Percentiles rank a stretch among this genome's conserved stretches.
These are phyloP conservation scores for Peronospora farinosa DNA, from an alignment of 352 stramenopile species.

Conservation along the genomic window DNA sequence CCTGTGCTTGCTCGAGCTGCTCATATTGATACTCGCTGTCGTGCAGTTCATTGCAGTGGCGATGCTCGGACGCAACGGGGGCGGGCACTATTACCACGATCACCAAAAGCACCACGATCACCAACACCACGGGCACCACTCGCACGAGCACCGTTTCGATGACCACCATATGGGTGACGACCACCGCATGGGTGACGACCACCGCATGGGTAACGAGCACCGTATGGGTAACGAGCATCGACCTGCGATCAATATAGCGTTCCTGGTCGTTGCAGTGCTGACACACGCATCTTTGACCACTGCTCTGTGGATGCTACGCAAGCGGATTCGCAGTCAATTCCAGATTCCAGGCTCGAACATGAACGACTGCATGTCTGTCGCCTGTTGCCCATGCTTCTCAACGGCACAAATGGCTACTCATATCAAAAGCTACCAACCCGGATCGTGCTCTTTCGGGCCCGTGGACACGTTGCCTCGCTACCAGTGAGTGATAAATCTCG, in stretches of 20 bases:
- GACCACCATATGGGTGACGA: too few species aligned
- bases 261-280: slow-evolving; percentile 19
- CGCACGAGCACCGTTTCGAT: neutral
- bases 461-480: slow-evolving; percentile 43
- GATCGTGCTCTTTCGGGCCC: slow-evolving; percentile 44
- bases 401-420: slow-evolving; percentile 63
- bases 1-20: slow-evolving; percentile 16
- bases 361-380: slow-evolving; percentile 31
- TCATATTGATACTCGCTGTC: slow-evolving; percentile 7
- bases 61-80: slow-evolving; percentile 15
- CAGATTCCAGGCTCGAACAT: slow-evolving; percentile 40
- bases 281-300: slow-evolving; percentile 20
- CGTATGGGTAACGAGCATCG: slow-evolving; percentile 3
- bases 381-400: slow-evolving; percentile 42
- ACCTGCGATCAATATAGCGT: slow-evolving; percentile 13
- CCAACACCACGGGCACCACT: neutral
- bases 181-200: too few species aligned
- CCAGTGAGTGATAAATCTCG: slow-evolving; percentile 5
- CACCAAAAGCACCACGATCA: slow-evolving; percentile 12
- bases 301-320: slow-evolving; percentile 34
- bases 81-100: slow-evolving; percentile 21
- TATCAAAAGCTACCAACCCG: slow-evolving; percentile 48
- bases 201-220: neutral
- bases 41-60: slow-evolving; percentile 20
- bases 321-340: slow-evolving; percentile 36